phyloP scores from a whole-genome alignment of 192 early-diverging fungal species.

The Entrophospora sp. region DNA sequence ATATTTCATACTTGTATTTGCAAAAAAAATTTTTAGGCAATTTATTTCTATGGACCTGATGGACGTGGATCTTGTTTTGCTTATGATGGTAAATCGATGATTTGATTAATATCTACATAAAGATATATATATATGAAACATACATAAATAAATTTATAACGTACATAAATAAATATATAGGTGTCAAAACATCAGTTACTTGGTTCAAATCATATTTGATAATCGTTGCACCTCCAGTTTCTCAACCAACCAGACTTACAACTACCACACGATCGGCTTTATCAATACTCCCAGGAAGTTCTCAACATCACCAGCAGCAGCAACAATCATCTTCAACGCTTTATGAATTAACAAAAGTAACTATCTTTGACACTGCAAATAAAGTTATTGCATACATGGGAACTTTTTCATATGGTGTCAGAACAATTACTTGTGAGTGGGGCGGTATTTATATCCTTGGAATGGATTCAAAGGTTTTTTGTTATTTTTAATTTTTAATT shows the following conservation, averaged over 20 bases:
- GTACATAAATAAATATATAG: no score
- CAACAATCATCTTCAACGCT: slow-evolving; percentile 21
- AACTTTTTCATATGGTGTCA: slow-evolving; percentile 59
- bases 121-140: no score
- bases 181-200: slow-evolving; percentile 54
- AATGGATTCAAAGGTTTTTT: slow-evolving; percentile 54
- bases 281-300: slow-evolving; percentile 13
- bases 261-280: slow-evolving; percentile 32
- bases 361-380: slow-evolving; percentile 85
- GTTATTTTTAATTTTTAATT: not conserved
- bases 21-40: slow-evolving; percentile 50
- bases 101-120: not conserved
- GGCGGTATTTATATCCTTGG: slow-evolving; percentile 83
- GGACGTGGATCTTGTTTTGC: slow-evolving; percentile 88
- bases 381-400: slow-evolving; percentile 87
- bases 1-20: not conserved
- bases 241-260: slow-evolving; percentile 26
- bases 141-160: no score
- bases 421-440: slow-evolving; percentile 78
- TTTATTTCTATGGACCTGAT: slow-evolving; percentile 87
- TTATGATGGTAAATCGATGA: slow-evolving; percentile 51
- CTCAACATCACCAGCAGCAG: no score
- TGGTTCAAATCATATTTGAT: slow-evolving; percentile 72
- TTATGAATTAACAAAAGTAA: slow-evolving; percentile 48
- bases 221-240: slow-evolving; percentile 53